phyloP scores from a whole-genome alignment of 2,329 filamentous ascomycete species.

The Ophiostoma sp. region DNA sequence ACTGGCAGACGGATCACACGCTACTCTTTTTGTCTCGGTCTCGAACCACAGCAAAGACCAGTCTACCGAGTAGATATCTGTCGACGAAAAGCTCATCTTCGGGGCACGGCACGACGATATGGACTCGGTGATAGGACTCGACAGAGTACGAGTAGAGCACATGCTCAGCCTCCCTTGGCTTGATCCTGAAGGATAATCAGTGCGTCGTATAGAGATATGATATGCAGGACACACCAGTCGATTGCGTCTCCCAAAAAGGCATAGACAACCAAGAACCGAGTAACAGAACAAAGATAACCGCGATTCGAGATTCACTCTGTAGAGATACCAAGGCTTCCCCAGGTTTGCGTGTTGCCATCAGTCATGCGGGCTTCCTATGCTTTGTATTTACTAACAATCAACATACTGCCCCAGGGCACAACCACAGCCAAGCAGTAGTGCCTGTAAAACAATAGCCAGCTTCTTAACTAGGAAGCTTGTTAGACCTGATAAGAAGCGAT shows the following conservation, averaged over 20 bases:
- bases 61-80: not conserved
- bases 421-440: not conserved
- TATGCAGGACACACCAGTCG: not conserved
- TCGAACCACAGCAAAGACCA: not conserved
- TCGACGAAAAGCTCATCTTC: not conserved
- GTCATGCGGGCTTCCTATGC: not conserved
- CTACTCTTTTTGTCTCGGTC: not conserved
- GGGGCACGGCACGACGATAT: not conserved
- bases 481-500: not conserved
- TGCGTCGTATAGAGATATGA: not conserved
- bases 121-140: too few species aligned
- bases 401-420: not conserved
- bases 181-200: not conserved
- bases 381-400: not conserved
- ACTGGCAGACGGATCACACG: not conserved
- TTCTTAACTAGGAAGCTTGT: slow-evolving; percentile 8
- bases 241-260: not conserved
- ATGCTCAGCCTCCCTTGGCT: not conserved
- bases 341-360: slow-evolving; percentile 5
- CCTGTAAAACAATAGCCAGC: not conserved
- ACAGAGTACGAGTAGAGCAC: not conserved
- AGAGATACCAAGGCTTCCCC: slow-evolving; percentile 12
- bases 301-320: not conserved
- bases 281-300: not conserved
- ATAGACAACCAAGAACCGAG: not conserved